These are phyloP conservation scores for Myrica gale DNA, from an alignment of 306 rosid genomes.

Conservation along the genomic window DNA sequence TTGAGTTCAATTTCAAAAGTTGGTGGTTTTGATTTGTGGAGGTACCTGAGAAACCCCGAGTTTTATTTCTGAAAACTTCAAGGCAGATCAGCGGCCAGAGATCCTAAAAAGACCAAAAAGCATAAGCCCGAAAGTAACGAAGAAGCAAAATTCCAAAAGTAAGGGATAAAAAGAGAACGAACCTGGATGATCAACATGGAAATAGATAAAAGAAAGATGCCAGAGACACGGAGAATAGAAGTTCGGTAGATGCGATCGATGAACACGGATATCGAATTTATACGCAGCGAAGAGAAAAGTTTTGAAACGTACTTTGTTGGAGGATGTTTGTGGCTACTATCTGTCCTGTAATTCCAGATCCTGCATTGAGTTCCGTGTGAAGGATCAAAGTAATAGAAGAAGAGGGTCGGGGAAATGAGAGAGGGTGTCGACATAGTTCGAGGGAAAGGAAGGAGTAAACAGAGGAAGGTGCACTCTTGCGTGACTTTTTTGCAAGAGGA, in stretches of 20 bases:
- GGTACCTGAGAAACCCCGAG: slow-evolving; percentile 51
- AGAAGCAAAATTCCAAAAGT: not conserved
- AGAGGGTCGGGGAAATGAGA: not conserved
- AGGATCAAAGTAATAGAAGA: not conserved
- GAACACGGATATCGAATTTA: slow-evolving; percentile 7
- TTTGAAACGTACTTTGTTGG: no score
- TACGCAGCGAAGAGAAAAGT: not conserved
- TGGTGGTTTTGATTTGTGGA: not conserved
- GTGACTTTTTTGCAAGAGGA: slow-evolving; percentile 22
- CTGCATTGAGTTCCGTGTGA: not conserved
- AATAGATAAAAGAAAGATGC: not conserved
- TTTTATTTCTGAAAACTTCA: slow-evolving; percentile 27
- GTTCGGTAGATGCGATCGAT: not conserved
- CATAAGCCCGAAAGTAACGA: not conserved
- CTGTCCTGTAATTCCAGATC: not conserved
- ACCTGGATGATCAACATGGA: slow-evolving; percentile 72
- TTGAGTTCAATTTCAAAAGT: not conserved
- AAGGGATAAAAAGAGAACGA: slow-evolving; percentile 5
- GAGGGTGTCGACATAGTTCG: slow-evolving; percentile 67
- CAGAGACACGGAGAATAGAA: not conserved
- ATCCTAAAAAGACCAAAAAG: slow-evolving; percentile 41
- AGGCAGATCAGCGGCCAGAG: slow-evolving; percentile 52
- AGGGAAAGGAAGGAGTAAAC: not conserved
- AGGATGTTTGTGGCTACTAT: not conserved
- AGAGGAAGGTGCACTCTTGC: not conserved